These are phyloP conservation scores for Cutaneotrichosporon arboriforme DNA, from an alignment of 1,284 basidiomycete species.

Conservation along the genomic window DNA sequence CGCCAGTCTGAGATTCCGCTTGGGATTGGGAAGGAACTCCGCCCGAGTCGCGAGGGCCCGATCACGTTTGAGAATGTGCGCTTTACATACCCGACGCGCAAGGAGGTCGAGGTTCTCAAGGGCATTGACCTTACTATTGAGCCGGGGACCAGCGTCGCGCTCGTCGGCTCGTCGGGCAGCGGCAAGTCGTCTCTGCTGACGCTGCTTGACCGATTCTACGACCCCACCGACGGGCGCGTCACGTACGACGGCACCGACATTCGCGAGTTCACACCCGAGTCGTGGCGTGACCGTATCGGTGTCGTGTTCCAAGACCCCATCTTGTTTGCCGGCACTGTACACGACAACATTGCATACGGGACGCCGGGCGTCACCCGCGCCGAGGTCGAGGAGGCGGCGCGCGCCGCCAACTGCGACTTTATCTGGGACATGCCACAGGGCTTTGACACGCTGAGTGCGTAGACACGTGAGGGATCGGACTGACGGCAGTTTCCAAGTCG, in stretches of 20 bases:
- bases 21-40: slow-evolving; percentile 57
- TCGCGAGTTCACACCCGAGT: slow-evolving; percentile 69
- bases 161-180: slow-evolving; percentile 85
- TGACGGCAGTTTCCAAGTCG: slow-evolving; percentile 41
- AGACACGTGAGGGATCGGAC: slow-evolving; percentile 18
- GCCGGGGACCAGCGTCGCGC: slow-evolving; percentile 79
- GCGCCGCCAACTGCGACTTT: slow-evolving; percentile 91
- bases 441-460: slow-evolving; percentile 66
- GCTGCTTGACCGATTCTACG: slow-evolving; percentile 85
- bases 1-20: slow-evolving; percentile 66
- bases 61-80: slow-evolving; percentile 72
- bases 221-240: slow-evolving; percentile 74
- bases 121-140: slow-evolving; percentile 70
- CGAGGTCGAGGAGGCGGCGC: slow-evolving; percentile 80
- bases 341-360: slow-evolving; percentile 90
- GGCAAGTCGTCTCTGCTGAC: slow-evolving; percentile 90
- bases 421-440: slow-evolving; percentile 85
- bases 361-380: slow-evolving; percentile 64
- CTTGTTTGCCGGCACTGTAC: slow-evolving; percentile 71
- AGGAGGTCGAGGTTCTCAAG: slow-evolving; percentile 69
- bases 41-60: slow-evolving; percentile 57
- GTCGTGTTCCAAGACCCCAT: slow-evolving; percentile 69
- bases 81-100: slow-evolving; percentile 82
- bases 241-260: slow-evolving; percentile 87
- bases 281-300: slow-evolving; percentile 80